Percentiles rank a stretch among this genome's conserved stretches.
Evolutionary conservation across 805 yeast genomes (phyloP).

Genomic region (Cyberlindnera petersonii): DNA sequence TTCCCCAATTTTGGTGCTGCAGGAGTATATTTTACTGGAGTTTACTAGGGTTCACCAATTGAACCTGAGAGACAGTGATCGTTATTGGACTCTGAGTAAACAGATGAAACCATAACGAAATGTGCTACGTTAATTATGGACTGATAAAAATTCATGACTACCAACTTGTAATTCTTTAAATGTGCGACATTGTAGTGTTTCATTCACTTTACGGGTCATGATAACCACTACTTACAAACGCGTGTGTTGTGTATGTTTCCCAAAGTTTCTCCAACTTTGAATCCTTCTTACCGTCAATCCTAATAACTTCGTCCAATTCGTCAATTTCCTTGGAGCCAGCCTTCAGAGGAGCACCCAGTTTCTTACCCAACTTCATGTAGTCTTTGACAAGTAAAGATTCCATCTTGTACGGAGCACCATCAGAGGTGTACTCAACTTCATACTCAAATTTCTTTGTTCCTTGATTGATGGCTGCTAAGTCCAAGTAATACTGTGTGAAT

Average conservation of each 20-base stretch:
- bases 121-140: neutral
- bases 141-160: neutral
- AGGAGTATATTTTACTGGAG: conserved; percentile 58
- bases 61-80: conserved; percentile 56
- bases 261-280: conserved; percentile 43
- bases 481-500: conserved; percentile 73
- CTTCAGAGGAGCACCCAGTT: conserved; percentile 42
- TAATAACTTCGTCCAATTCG: too few relatives aligned
- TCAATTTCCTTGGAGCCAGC: conserved; percentile 3
- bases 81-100: conserved; percentile 73
- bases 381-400: conserved; percentile 53
- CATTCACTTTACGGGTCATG: conserved; percentile 9
- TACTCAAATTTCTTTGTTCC: conserved; percentile 46
- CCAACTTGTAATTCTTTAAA: neutral
- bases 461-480: conserved; percentile 47
- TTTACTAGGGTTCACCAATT: conserved; percentile 66
- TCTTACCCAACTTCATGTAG: conserved; percentile 57
- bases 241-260: conserved; percentile 51
- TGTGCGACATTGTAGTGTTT: neutral
- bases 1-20: conserved; percentile 33
- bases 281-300: conserved; percentile 8
- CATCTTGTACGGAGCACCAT: conserved; percentile 53
- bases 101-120: conserved; percentile 9
- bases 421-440: conserved; percentile 67
- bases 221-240: conserved; percentile 43